Evolutionary conservation across 441 rosid species (phyloP), one percentile per base, ranked within the genome.

Genomic region (Croton setiger): DNA sequence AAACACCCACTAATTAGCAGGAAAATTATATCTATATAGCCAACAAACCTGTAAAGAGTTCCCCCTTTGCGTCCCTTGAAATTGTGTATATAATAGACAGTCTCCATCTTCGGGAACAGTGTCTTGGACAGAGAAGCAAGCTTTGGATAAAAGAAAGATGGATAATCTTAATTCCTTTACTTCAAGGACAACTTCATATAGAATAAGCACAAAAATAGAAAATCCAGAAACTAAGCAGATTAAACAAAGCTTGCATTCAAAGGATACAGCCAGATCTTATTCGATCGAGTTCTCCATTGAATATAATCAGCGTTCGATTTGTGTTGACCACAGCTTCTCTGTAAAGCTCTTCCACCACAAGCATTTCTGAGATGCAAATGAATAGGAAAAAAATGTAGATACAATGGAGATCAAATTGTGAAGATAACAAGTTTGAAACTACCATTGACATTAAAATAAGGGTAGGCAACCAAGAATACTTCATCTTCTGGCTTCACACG

Each of bases 211-310:
- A n/a, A n/a, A n/a, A 64, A 17, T 54, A 54, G 55, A 14, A 2
- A 44, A 45, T 53, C 11, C 21, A 71, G 33, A 60, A 78, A 54
- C 52, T 45, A 58, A 52, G 55, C 37, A 31, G 12, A 51, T 9
- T 17, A 65, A 76, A 43, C 55, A 43, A 27, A 54, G n/a, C 13
- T 44, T 4, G 15, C 0, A 55, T n/a, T 2, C 39, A 45, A 82
- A 93, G 96, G 98, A 91, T 91, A 91, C 98, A 93, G 31, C 98
- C 98, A 8, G 98, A 93, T 75, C 98, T 77, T 75, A 93, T 93
- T 12, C 98, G 95, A 79, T 93, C 98, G 43, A 93, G 96, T 74
- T 93, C 97, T 49, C 98, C 96, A 18, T 93, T 93, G 85, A 93
- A 93, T 76, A 93, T 76, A 71, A 93, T 91, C 63, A 91, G 76